Conservation (phyloP, 257 asterid genomes). For the Solanum habrochaites region DNA sequence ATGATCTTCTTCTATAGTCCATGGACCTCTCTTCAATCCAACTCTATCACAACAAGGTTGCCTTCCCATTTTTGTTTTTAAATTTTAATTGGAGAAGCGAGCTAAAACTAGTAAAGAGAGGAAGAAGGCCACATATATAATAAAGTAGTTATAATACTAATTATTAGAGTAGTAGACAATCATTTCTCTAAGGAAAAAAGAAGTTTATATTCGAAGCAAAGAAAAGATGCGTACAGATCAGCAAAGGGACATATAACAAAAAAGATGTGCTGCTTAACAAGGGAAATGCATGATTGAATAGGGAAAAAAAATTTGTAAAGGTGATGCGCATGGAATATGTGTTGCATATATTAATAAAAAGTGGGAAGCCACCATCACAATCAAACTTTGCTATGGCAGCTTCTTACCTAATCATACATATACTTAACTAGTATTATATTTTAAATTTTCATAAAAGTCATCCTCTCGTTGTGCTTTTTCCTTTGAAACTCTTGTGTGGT, state of each 20-base stretch:
- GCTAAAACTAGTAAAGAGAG: background rate
- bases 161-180: background rate
- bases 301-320: conserved; percentile 13
- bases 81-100: background rate
- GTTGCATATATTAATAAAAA: conserved; percentile 4
- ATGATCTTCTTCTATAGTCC: conserved; percentile 66
- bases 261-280: conserved; percentile 19
- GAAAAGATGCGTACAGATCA: conserved; percentile 5
- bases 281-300: conserved; percentile 11
- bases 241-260: conserved; percentile 12
- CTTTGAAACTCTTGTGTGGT: background rate
- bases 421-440: background rate
- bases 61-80: conserved; percentile 38
- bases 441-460: background rate
- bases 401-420: background rate
- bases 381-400: background rate
- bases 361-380: conserved; percentile 8
- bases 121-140: background rate
- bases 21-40: conserved; percentile 67
- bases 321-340: conserved; percentile 7
- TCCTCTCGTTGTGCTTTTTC: background rate
- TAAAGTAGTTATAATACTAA: background rate
- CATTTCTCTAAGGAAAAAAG: background rate
- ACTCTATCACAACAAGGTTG: conserved; percentile 59
- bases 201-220: conserved; percentile 16